These are phyloP conservation scores for Cladophialophora carrionii DNA, from an alignment of 2,329 filamentous ascomycete genomes.

Conservation along the genomic window DNA sequence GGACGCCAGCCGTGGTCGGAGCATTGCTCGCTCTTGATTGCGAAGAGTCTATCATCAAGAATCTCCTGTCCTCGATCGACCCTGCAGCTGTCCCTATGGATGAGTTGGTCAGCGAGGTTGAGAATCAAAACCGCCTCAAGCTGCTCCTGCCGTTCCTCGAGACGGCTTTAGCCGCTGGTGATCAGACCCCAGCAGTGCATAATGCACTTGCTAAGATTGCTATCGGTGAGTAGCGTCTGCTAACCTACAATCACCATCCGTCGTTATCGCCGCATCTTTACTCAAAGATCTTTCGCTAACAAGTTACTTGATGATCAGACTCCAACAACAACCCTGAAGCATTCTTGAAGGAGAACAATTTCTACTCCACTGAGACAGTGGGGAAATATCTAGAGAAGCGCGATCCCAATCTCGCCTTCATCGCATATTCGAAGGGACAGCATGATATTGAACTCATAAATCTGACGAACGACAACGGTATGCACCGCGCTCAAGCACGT, in stretches of 20 bases:
- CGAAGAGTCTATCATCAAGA: constrained; percentile 94
- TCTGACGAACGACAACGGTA: constrained; percentile 99
- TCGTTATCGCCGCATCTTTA: not conserved
- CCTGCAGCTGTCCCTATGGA: constrained; percentile 87
- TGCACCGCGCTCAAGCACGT: constrained; percentile 97
- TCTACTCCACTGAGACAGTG: constrained; percentile 88
- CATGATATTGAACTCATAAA: constrained; percentile 97
- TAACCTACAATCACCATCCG: not conserved
- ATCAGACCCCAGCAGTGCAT: constrained; percentile 94
- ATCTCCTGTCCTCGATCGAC: constrained; percentile 80
- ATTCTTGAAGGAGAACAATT: constrained; percentile 95
- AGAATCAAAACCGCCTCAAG: constrained; percentile 93
- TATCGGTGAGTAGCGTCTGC: constrained; percentile 55
- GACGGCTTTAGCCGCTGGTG: constrained; percentile 82
- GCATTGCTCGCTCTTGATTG: constrained; percentile 95
- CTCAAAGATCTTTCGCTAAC: too few relatives aligned
- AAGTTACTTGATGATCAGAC: constrained; percentile 63
- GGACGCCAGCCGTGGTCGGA: constrained; percentile 90
- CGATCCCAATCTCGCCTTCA: constrained; percentile 92
- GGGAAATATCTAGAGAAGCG: constrained; percentile 99
- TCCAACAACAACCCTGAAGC: constrained; percentile 97
- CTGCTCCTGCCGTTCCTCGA: constrained; percentile 94
- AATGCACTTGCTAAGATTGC: constrained; percentile 99
- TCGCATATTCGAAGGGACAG: constrained; percentile 93
- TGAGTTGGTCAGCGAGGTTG: constrained; percentile 91